Evolutionary conservation across 1,284 basidiomycete genomes (phyloP).

Genomic region (Cutaneotrichosporon sp.): DNA sequence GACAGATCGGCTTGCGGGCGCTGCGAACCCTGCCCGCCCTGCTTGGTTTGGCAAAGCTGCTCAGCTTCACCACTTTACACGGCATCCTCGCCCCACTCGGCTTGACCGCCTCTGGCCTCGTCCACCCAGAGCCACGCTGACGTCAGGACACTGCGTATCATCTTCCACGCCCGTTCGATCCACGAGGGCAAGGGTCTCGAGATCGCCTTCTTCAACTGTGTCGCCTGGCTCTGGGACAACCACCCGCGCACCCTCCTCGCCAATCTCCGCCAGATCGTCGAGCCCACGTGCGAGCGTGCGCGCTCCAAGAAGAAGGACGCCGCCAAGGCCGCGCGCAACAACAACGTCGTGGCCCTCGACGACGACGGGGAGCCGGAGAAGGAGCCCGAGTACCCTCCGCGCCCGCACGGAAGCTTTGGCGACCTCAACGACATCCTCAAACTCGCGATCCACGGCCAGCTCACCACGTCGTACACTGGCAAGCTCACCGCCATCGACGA

Average conservation of each 20-base stretch:
- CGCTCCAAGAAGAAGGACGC: conserved; percentile 26
- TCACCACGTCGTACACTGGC: conserved; percentile 18
- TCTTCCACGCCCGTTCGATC: conserved; percentile 41
- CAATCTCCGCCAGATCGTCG: conserved; percentile 36
- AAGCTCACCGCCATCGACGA: conserved; percentile 27
- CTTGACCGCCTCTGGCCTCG: too few species aligned
- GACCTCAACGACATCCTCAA: conserved; percentile 37
- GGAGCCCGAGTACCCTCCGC: conserved; percentile 28
- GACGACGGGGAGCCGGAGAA: conserved; percentile 26
- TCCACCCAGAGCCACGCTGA: too few species aligned
- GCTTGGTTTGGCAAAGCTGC: too few species aligned
- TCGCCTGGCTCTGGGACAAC: conserved; percentile 37
- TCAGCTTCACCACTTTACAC: too few species aligned
- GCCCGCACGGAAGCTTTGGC: conserved; percentile 40
- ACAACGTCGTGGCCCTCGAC: conserved; percentile 26
- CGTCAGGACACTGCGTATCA: conserved; percentile 32
- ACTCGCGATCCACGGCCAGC: conserved; percentile 35
- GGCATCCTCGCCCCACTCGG: too few species aligned
- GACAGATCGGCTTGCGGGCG: too few species aligned
- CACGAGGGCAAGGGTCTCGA: conserved; percentile 44
- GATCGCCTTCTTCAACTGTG: conserved; percentile 27
- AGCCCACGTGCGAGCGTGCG: conserved; percentile 33
- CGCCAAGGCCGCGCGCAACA: conserved; percentile 17
- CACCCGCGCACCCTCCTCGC: conserved; percentile 36
- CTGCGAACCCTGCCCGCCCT: too few species aligned